Percentiles rank a stretch among this genome's conserved stretches.
Evolutionary conservation across 306 rosid species (phyloP).

Genomic region (Calophaca sinica): DNA sequence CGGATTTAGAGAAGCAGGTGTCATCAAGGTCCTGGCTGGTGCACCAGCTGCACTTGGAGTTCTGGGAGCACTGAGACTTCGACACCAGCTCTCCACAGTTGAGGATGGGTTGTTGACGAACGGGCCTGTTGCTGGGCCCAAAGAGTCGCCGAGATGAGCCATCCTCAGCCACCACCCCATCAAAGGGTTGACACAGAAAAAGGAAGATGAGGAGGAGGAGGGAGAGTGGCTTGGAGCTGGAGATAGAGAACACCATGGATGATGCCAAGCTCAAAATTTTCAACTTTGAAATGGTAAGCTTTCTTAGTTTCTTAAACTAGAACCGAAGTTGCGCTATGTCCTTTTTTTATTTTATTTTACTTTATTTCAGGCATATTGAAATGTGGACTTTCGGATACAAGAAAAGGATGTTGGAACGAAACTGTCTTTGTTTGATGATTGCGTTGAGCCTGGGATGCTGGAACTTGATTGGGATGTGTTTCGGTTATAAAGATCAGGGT

Average conservation of each 20-base stretch:
- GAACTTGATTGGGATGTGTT: neutral
- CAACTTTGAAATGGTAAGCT: conserved; percentile 8
- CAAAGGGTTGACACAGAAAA: conserved; percentile 43
- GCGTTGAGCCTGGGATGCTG: neutral
- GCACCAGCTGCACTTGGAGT: conserved; percentile 85
- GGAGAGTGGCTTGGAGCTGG: neutral
- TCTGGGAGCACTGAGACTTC: conserved; percentile 66
- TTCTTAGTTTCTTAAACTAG: neutral
- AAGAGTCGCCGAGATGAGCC: conserved; percentile 40
- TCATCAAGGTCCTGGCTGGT: conserved; percentile 75
- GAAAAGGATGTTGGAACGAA: conserved; percentile 26
- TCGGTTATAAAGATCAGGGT: too few relatives aligned
- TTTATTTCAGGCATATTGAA: neutral
- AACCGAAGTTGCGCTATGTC: neutral
- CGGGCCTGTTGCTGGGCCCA: conserved; percentile 26
- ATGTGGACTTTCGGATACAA: conserved; percentile 11
- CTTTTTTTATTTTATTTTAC: neutral
- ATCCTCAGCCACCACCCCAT: conserved; percentile 38
- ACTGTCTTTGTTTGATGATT: conserved; percentile 3
- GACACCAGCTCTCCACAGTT: conserved; percentile 61
- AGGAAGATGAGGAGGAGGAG: conserved; percentile 27
- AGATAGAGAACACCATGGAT: conserved; percentile 47
- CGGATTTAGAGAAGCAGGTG: conserved; percentile 73
- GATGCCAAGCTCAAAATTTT: conserved; percentile 2
- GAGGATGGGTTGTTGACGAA: conserved; percentile 28